Base-by-base conservation (phyloP, 139 green algal species). In the Edaphochlamys debaryana region DNA sequence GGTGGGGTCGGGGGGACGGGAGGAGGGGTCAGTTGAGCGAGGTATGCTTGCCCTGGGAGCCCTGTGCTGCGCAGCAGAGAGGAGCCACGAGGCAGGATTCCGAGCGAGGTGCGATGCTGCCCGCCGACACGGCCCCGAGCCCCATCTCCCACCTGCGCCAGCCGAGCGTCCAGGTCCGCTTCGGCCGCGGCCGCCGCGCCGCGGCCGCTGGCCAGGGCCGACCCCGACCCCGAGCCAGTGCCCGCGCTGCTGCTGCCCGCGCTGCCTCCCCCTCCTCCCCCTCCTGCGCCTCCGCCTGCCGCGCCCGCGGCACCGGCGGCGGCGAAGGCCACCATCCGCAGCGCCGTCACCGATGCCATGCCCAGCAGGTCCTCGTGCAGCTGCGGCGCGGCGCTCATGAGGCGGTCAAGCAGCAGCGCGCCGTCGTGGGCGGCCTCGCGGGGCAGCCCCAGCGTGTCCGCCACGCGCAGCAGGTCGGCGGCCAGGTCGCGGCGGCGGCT, bases 321-420 rank as follows among this genome's bases (percentile, higher is more conserved):
- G 8, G 69, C 68, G 22, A 69, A 34, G 27, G 67, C 50, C 34
- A 45, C 17, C 0, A 74, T 54, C 7, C 64, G 45, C 32, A 75
- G 50, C 27, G 77, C 64, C 23, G 64, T 75, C 34, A 84, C 34
- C 4, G 77, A 36, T 19, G 79, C 80, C 60, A 80, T 62, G 5
- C 25, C 68, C 69, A 81, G 64, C 29, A 81, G 75, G 41, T 81
- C 62, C 38, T 81, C 75, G 2, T 58, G 75, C 40, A 81, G 75
- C 60, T 71, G 60, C 30, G 75, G 60, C n/a, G 40, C 58, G 3
- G n/a, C 41, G 0, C 40, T 63, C 75, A 81, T 81, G 40, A 81
- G 30, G 6, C 91, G 69, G 80, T 94, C 91, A 83, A 94, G 89
- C 27, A 94, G 82, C 79, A 94, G 87, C 30, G 93, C 87, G 29